Evolutionary conservation across 2,329 filamentous ascomycete species (phyloP), one percentile per base, ranked within the genome.

Genomic region (Bretziella fagacearum): DNA sequence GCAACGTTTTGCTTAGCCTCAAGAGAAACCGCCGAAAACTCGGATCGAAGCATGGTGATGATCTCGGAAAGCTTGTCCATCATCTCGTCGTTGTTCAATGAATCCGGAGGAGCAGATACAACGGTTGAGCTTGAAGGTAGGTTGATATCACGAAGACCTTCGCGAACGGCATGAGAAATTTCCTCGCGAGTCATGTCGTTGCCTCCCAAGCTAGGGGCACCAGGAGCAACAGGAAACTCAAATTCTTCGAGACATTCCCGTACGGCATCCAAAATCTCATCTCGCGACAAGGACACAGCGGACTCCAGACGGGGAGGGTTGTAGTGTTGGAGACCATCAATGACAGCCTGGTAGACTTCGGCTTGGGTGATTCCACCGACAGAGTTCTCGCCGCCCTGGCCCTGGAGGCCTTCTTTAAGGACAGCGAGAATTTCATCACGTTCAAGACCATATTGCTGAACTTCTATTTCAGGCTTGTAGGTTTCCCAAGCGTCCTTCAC

Each of bases 401-500:
- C 77, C 53, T 83, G 77, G 0, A 96, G 71, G 1, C 89, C 89
- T 63, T 95, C 81, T 54, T 83, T 79, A 22, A 96, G 70, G 54
- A 86, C 93, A 32, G 81, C 77, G 11, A 96, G 68, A 41, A 96
- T 82, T 57, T 96, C 89, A 10, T 95, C 85, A 4, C 85, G 74
- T 59, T 94, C 89, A 1, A 96, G 68, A 2, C 87, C 89, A 52
- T 93, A 82, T 56, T 93, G 85, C 55, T 94, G 81, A 3, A 93
- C 71, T 55, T 93, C 81, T 44, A 94, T 85, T 55, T 95, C 85
- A 1, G 89, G 89, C 62, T 93, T 93, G 63, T 93, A 93, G 46
- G 79, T 84, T 58, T 95, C 89, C 77, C 86, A 93, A 1, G 87
- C 89, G 55, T 94, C 86, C 54, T 79, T 79, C 11, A 96, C 82